Evolutionary conservation across 2,329 filamentous ascomycete genomes (phyloP), one percentile per base, ranked within the genome.

Genomic region (Parafenestella ontariensis): DNA sequence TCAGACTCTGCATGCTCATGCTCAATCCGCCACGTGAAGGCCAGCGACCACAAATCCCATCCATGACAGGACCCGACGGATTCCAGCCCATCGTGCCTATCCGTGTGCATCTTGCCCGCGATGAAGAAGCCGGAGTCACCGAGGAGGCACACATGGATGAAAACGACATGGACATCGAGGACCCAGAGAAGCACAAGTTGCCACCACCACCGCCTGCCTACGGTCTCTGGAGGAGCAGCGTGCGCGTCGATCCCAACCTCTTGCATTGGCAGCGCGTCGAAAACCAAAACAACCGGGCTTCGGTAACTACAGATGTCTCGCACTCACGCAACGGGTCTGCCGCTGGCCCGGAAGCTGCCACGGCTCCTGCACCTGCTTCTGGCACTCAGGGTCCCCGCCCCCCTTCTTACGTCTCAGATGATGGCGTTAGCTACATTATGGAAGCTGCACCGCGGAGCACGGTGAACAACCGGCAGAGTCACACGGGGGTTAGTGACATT

Each of bases 171-270:
- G 56, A 59, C 9, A 57, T 40, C 9, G 47, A 46, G 1, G 59
- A 66, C 11, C 50, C 29, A 1, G 65, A 68, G 11, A 68, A 73
- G 28, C 50, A 70, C 17, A 52, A 59, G 8, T 47, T 64, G 8
- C 56, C 64, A 3, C 62, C 59, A 1, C 71, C 82, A 8, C 92
- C 93, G 3, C 92, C 93, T 0, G 91, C 91, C 2, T 96, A 96
- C 70, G 92, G 92, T 0, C 78, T 92, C 1, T 96, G 91, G 90
- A 83, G 91, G 47, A 87, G 88, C 73, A 94, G 89, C 68, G 90
- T 95, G 0, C 83, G 90, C 43, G 89, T 92, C 28, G 89, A 96
- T 66, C 92, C 92, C 1, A 86, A 94, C 68, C 81, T 91, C 13
- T 81, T 96, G 23, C 92, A 90, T 71, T 96, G 91, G 91, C 87